A percentile compares a stretch with the other conserved stretches of the same genome.
phyloP scores from a whole-genome alignment of 2,329 filamentous ascomycete species.

The Tolypocladium tundrense region DNA sequence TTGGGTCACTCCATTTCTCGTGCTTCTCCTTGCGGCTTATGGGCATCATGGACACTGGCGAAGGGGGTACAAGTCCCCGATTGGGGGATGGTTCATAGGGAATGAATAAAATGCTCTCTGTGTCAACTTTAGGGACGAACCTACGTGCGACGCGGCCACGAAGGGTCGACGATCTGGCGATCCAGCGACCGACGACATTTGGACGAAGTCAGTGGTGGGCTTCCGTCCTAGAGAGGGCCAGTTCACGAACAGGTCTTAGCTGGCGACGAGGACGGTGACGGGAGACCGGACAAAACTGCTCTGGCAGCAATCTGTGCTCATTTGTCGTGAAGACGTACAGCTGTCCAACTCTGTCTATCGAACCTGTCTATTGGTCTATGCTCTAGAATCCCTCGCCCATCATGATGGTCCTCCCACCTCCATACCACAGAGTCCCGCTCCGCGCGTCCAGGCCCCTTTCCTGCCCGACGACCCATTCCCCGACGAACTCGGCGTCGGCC shows the following conservation, averaged over 20 bases:
- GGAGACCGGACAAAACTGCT: too few species aligned
- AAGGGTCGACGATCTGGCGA: background rate
- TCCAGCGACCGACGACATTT: background rate
- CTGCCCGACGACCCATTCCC: constrained; percentile 82
- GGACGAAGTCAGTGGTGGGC: too few species aligned
- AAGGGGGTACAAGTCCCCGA: constrained; percentile 34
- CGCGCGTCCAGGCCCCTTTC: constrained; percentile 71
- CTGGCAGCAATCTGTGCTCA: background rate
- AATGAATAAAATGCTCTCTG: constrained; percentile 26
- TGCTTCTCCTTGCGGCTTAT: constrained; percentile 33
- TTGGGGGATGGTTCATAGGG: constrained; percentile 34
- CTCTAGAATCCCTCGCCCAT: constrained; percentile 49
- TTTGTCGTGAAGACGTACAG: background rate
- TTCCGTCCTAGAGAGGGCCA: background rate
- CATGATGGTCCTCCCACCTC: constrained; percentile 62
- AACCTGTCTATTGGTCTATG: background rate
- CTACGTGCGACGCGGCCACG: background rate
- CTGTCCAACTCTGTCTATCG: background rate
- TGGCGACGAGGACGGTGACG: background rate
- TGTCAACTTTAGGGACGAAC: background rate
- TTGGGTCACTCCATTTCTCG: constrained; percentile 29
- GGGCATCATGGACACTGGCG: constrained; percentile 39
- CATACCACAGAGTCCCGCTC: constrained; percentile 77
- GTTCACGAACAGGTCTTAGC: background rate
- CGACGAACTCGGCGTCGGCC: constrained; percentile 31